Percentiles rank a stretch among this genome's conserved stretches.
These are phyloP conservation scores for Sphenostylis stenocarpa DNA, from an alignment of 306 rosid species.

Conservation along the genomic window DNA sequence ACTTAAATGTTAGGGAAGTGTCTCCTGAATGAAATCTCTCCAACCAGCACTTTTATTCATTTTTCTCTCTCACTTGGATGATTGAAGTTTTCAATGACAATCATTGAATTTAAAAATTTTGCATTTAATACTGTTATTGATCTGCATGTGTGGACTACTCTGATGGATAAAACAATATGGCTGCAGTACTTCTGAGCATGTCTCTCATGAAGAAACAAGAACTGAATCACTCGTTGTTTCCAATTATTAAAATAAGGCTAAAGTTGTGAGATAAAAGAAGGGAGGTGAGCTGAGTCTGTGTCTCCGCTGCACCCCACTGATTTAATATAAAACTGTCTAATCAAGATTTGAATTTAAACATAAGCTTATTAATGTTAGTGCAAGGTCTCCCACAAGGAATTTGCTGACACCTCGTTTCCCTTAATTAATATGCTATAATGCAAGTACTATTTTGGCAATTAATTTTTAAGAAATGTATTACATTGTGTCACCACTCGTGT, in stretches of 20 bases:
- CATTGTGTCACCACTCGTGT: conserved; percentile 9
- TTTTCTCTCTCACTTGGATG: conserved; percentile 10
- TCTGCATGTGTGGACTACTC: neutral
- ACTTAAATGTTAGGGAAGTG: neutral
- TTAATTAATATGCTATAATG: neutral
- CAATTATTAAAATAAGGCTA: neutral
- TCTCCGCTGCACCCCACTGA: neutral
- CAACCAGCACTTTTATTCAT: conserved; percentile 12
- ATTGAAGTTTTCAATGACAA: neutral
- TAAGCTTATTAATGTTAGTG: neutral
- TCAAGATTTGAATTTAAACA: too few species aligned
- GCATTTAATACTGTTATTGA: neutral
- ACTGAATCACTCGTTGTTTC: neutral
- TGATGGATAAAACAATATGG: neutral
- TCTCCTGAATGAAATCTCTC: conserved; percentile 29
- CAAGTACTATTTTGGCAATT: neutral
- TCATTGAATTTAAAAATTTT: neutral
- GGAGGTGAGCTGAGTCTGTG: neutral
- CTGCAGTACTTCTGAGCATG: neutral
- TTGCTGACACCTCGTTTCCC: neutral
- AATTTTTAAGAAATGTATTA: neutral
- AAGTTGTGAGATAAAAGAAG: neutral
- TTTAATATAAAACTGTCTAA: neutral
- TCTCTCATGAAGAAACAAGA: neutral
- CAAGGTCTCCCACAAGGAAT: conserved; percentile 1